A percentile compares a stretch with the other conserved stretches of the same genome.
These are phyloP conservation scores for Barnettozyma salicaria DNA, from an alignment of 805 yeast species.

Conservation along the genomic window DNA sequence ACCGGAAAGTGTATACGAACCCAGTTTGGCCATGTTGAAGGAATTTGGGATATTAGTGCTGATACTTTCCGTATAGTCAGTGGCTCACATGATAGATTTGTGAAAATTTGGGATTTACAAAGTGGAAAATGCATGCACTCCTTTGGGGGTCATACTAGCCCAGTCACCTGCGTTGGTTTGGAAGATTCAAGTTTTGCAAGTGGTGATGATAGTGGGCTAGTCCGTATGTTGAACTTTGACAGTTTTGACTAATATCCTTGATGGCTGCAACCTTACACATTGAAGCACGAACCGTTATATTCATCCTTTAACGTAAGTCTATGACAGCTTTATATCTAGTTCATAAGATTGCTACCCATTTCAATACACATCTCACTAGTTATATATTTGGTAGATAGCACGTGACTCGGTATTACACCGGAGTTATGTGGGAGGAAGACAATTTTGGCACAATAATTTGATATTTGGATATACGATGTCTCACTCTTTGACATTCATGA, in stretches of 20 bases:
- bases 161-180: slow-evolving; percentile 71
- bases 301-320: too few relatives aligned
- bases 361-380: too few relatives aligned
- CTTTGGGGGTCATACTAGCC: slow-evolving; percentile 61
- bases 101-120: slow-evolving; percentile 94
- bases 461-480: too few relatives aligned
- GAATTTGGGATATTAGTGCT: slow-evolving; percentile 95
- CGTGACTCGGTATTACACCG: too few relatives aligned
- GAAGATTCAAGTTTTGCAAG: slow-evolving; percentile 88
- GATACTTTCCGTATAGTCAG: slow-evolving; percentile 91
- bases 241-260: slow-evolving; percentile 18
- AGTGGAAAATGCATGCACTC: slow-evolving; percentile 93
- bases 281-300: too few relatives aligned
- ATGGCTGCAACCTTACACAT: too few relatives aligned
- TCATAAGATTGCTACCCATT: too few relatives aligned
- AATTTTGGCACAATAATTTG: neutral
- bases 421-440: neutral
- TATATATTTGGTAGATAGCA: too few relatives aligned
- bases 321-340: too few relatives aligned
- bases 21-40: slow-evolving; percentile 96
- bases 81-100: slow-evolving; percentile 88
- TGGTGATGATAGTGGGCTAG: slow-evolving; percentile 84
- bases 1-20: slow-evolving; percentile 88
- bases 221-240: slow-evolving; percentile 80
- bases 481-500: too few relatives aligned